A percentile compares a stretch with the other conserved stretches of the same genome.
Evolutionary conservation across 2,329 filamentous ascomycete genomes (phyloP).

Genomic region (Leptographium lundbergii): DNA sequence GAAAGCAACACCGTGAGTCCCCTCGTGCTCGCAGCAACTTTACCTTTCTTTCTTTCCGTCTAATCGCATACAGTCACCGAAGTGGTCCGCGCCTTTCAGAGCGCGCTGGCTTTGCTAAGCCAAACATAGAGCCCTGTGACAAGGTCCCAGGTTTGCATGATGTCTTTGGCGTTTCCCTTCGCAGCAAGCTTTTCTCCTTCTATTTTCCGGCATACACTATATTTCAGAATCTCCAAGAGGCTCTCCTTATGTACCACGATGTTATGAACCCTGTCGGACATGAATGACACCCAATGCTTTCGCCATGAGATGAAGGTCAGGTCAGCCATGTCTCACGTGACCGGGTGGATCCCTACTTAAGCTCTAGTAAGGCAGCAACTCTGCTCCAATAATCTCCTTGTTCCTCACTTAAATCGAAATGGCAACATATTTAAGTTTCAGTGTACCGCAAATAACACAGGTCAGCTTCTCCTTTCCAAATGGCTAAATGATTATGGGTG

Average conservation of each 20-base stretch:
- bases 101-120: constrained; percentile 43
- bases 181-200: not conserved
- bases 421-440: constrained; percentile 1
- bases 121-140: constrained; percentile 10
- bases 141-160: not conserved
- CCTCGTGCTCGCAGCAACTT: not conserved
- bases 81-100: constrained; percentile 51
- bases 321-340: not conserved
- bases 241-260: not conserved
- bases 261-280: not conserved
- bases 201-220: not conserved
- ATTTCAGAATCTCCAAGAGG: not conserved
- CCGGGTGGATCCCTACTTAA: not conserved
- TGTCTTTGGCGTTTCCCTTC: not conserved
- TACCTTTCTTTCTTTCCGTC: not conserved
- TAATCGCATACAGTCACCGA: constrained; percentile 30
- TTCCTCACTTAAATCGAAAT: not conserved
- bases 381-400: not conserved
- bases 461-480: constrained; percentile 15
- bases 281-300: not conserved
- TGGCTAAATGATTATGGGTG: too few species aligned
- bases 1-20: constrained; percentile 66
- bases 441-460: constrained; percentile 23
- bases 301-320: not conserved
- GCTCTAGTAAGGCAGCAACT: not conserved